Conservation (phyloP, 2,329 filamentous ascomycete genomes). For the Lasiodiplodia hormozganensis region DNA sequence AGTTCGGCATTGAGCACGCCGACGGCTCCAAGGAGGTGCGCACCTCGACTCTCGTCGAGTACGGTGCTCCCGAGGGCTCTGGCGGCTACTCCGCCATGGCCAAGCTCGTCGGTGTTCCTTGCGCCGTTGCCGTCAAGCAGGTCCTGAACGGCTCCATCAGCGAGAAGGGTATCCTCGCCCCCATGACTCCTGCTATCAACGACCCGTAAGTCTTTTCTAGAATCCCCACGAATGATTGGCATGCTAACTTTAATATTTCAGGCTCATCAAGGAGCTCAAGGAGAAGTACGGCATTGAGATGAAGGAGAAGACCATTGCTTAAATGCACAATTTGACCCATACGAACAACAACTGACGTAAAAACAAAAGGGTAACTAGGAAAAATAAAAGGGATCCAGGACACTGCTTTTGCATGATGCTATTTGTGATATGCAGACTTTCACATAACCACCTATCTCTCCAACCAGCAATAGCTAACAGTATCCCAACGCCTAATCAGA, state of each 20-base stretch:
- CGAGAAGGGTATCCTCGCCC: slow-evolving; percentile 77
- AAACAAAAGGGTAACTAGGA: not conserved
- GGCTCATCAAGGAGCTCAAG: slow-evolving; percentile 76
- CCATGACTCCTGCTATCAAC: slow-evolving; percentile 75
- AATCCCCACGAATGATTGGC: not conserved
- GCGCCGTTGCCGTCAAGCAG: slow-evolving; percentile 76
- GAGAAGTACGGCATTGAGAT: slow-evolving; percentile 77
- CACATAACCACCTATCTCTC: not conserved
- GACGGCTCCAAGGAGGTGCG: slow-evolving; percentile 79
- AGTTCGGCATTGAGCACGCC: slow-evolving; percentile 83
- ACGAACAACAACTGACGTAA: not conserved
- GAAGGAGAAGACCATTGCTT: slow-evolving; percentile 68
- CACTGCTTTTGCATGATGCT: not conserved
- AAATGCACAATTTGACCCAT: not conserved
- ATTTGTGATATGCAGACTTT: not conserved
- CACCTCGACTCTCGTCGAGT: slow-evolving; percentile 82
- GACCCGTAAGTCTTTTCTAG: slow-evolving; percentile 53
- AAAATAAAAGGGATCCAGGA: not conserved
- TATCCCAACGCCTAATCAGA: not conserved
- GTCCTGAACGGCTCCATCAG: slow-evolving; percentile 77
- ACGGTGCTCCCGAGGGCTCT: slow-evolving; percentile 76
- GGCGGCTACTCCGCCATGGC: slow-evolving; percentile 85
- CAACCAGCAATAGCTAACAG: not conserved
- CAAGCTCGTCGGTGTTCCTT: slow-evolving; percentile 78
- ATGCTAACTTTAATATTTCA: not conserved